These are phyloP conservation scores for Acorus gramineus DNA, from an alignment of 106 monocot genomes.

Conservation along the genomic window DNA sequence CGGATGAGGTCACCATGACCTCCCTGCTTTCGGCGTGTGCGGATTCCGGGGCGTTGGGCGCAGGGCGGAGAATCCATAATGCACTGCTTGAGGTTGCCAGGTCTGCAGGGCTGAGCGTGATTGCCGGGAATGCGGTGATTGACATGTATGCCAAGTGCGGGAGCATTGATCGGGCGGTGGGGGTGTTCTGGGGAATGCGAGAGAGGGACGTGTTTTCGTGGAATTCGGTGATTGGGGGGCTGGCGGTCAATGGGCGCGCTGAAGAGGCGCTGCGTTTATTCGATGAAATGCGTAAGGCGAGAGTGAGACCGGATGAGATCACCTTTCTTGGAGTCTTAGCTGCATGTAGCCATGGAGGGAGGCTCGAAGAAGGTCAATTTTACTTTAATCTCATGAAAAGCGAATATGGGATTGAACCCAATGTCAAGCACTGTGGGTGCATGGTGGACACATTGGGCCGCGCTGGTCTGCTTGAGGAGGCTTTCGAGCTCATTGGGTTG, in stretches of 20 bases:
- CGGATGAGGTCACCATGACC: slow-evolving; percentile 54
- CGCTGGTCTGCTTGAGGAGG: slow-evolving; percentile 47
- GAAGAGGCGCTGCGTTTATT: slow-evolving; percentile 32
- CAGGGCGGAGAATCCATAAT: slow-evolving; percentile 34
- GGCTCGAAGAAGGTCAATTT: slow-evolving; percentile 37
- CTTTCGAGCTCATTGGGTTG: slow-evolving; percentile 25
- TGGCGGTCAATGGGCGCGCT: slow-evolving; percentile 50
- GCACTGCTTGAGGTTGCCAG: slow-evolving; percentile 19
- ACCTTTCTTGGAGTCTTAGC: slow-evolving; percentile 52
- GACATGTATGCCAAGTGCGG: slow-evolving; percentile 85
- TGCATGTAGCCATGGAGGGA: slow-evolving; percentile 63
- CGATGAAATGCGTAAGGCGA: slow-evolving; percentile 28
- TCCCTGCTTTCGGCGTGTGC: slow-evolving; percentile 51
- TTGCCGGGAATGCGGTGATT: slow-evolving; percentile 49
- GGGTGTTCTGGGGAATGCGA: slow-evolving; percentile 43
- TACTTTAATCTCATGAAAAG: slow-evolving; percentile 48
- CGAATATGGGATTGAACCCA: slow-evolving; percentile 34
- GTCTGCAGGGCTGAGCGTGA: not conserved
- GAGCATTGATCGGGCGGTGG: slow-evolving; percentile 33
- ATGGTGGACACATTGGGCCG: slow-evolving; percentile 80
- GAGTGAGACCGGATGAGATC: slow-evolving; percentile 47
- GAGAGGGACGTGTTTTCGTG: slow-evolving; percentile 58
- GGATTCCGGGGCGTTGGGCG: slow-evolving; percentile 31
- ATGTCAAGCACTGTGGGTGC: slow-evolving; percentile 70
- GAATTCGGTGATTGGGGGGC: slow-evolving; percentile 57